Evolutionary conservation across 164 flowering plant genomes (phyloP).

Genomic region (Vitis rotundifolia): DNA sequence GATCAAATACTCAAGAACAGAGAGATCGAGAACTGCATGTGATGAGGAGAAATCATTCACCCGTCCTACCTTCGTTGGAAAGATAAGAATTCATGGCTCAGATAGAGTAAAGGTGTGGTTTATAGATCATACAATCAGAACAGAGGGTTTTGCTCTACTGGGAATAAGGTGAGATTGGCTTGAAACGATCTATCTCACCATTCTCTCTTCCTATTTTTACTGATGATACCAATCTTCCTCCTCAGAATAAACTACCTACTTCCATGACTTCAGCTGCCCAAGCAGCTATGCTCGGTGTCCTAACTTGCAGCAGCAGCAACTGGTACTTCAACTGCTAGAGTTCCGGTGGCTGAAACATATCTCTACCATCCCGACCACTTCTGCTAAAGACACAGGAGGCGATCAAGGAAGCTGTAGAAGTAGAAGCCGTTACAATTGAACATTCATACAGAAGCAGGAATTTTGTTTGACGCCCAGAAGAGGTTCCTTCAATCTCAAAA

Average conservation of each 20-base stretch:
- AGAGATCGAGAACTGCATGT: slow-evolving; percentile 13
- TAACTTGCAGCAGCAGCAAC: background rate
- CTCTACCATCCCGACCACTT: background rate
- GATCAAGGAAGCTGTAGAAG: slow-evolving; percentile 17
- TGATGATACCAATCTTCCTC: background rate
- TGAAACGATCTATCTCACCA: background rate
- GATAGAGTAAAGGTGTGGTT: slow-evolving; percentile 7
- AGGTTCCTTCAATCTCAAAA: slow-evolving; percentile 24
- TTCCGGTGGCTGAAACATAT: background rate
- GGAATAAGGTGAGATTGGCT: slow-evolving; percentile 11
- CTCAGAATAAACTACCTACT: background rate
- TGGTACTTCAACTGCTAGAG: slow-evolving; percentile 1
- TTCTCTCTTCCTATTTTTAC: background rate
- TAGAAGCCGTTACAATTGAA: slow-evolving; percentile 16
- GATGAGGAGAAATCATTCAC: slow-evolving; percentile 16
- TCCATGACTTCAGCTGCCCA: background rate
- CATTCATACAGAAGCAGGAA: slow-evolving; percentile 1
- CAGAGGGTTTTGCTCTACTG: slow-evolving; percentile 12
- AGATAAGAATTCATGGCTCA: slow-evolving; percentile 21
- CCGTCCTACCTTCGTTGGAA: slow-evolving; percentile 18
- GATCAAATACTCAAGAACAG: slow-evolving; percentile 4
- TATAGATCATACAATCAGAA: slow-evolving; percentile 6
- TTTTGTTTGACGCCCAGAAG: slow-evolving; percentile 9
- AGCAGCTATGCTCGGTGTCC: background rate
- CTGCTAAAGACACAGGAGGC: background rate